Percentiles rank a stretch among this genome's conserved stretches.
Conservation (phyloP, 2,329 filamentous ascomycete species). For the Geoglossum cookeanum region DNA sequence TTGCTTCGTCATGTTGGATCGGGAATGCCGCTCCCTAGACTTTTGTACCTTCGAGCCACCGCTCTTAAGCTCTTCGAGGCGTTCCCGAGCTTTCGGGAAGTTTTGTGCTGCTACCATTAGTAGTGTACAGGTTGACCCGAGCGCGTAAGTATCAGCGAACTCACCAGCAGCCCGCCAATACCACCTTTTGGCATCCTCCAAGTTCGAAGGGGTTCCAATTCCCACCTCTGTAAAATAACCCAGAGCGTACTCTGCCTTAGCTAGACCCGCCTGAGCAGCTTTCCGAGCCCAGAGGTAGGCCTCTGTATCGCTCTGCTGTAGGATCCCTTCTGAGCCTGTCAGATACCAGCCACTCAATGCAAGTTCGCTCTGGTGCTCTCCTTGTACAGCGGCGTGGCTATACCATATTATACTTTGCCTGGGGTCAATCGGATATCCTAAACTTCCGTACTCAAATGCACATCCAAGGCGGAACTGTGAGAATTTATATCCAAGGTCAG, state of each 20-base stretch:
- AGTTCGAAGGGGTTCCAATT: constrained; percentile 66
- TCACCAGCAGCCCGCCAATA: constrained; percentile 93
- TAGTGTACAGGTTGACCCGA: constrained; percentile 6
- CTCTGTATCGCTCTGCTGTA: constrained; percentile 85
- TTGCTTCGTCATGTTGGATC: constrained; percentile 63
- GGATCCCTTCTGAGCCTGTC: constrained; percentile 70
- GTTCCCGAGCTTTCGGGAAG: constrained; percentile 80
- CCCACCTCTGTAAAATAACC: constrained; percentile 94
- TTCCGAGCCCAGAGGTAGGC: constrained; percentile 95
- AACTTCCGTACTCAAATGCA: constrained; percentile 72
- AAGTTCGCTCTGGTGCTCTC: constrained; percentile 83
- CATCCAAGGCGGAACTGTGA: constrained; percentile 79
- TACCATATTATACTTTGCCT: constrained; percentile 86
- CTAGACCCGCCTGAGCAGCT: constrained; percentile 67
- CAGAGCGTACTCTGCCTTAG: constrained; percentile 96
- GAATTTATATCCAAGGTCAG: constrained; percentile 82
- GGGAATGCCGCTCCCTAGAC: constrained; percentile 57
- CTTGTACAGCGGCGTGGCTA: constrained; percentile 72
- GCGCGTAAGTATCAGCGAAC: constrained; percentile 21
- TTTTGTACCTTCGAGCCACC: constrained; percentile 55
- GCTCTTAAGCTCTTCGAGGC: constrained; percentile 78
- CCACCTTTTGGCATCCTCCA: constrained; percentile 95
- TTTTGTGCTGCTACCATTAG: constrained; percentile 50
- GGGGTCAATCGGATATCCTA: constrained; percentile 69
- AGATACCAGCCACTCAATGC: constrained; percentile 84